These are phyloP conservation scores for Aspergillus sojae DNA, from an alignment of 2,329 filamentous ascomycete species.

Conservation along the genomic window DNA sequence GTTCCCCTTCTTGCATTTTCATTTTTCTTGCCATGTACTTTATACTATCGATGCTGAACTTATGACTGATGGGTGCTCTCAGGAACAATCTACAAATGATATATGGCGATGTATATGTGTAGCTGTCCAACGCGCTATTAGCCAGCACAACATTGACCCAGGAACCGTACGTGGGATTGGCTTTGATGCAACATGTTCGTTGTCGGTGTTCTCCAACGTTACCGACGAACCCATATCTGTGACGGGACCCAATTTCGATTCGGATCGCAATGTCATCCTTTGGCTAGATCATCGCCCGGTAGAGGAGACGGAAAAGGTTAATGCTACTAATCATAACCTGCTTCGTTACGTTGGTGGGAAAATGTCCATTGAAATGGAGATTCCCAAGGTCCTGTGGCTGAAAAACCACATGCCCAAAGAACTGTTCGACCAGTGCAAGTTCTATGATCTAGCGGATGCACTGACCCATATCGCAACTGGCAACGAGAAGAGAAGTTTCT, in stretches of 20 bases:
- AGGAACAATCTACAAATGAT: constrained; percentile 97
- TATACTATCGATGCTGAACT: not conserved
- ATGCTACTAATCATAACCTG: constrained; percentile 86
- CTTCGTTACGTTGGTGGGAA: constrained; percentile 94
- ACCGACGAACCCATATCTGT: constrained; percentile 91
- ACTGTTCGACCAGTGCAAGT: constrained; percentile 89
- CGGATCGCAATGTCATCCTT: constrained; percentile 91
- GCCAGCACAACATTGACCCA: constrained; percentile 77
- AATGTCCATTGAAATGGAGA: constrained; percentile 99
- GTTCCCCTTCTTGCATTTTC: not conserved
- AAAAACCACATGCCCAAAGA: constrained; percentile 97
- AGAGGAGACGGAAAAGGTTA: constrained; percentile 90
- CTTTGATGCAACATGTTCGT: constrained; percentile 98
- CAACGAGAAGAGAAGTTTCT: constrained; percentile 88
- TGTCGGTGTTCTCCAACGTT: constrained; percentile 85
- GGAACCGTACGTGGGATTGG: constrained; percentile 83
- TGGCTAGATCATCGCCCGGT: constrained; percentile 96
- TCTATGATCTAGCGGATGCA: constrained; percentile 92
- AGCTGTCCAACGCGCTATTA: constrained; percentile 80
- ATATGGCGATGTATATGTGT: constrained; percentile 96
- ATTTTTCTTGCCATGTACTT: not conserved
- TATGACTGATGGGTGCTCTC: constrained; percentile 21
- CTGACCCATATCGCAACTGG: constrained; percentile 93
- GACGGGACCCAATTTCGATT: constrained; percentile 82
- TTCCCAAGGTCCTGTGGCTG: constrained; percentile 96